Conservation (phyloP, 371 early-diverging fungal species). For the Apophysomyces sp. region DNA sequence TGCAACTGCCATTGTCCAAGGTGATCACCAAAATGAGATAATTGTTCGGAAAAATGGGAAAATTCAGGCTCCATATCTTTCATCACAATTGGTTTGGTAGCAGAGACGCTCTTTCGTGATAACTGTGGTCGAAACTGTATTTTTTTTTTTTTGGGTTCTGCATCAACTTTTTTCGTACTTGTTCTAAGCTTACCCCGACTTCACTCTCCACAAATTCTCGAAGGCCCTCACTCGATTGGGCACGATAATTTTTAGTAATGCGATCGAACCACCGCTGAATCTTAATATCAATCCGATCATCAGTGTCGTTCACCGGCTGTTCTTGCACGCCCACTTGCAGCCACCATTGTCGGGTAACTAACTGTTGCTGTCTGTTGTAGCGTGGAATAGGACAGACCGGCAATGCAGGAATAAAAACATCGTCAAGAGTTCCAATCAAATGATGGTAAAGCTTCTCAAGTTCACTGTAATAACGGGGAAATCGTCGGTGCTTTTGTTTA, state of each 20-base stretch:
- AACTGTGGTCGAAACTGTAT: conserved; percentile 24
- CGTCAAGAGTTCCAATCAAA: conserved; percentile 30
- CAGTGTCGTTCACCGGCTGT: background rate
- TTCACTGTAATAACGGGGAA: conserved; percentile 47
- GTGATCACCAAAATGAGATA: conserved; percentile 4
- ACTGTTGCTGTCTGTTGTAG: conserved; percentile 28
- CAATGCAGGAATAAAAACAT: conserved; percentile 35
- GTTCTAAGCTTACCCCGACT: conserved; percentile 34
- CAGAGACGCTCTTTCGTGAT: conserved; percentile 10
- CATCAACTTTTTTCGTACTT: background rate
- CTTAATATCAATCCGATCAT: conserved; percentile 11
- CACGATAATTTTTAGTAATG: conserved; percentile 31
- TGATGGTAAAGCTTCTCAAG: conserved; percentile 33
- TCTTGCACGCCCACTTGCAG: conserved; percentile 11
- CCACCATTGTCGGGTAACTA: conserved; percentile 40
- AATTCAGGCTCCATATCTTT: conserved; percentile 39
- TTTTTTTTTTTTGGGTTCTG: background rate
- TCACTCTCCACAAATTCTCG: conserved; percentile 51
- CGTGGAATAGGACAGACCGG: conserved; percentile 36
- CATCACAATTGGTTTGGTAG: background rate
- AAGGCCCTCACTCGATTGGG: conserved; percentile 35
- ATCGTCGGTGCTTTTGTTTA: conserved; percentile 37
- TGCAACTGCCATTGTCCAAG: background rate
- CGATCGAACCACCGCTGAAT: conserved; percentile 42
- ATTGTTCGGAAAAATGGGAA: conserved; percentile 15